Conservation (phyloP, 768 basidiomycete species). For the Trametes elegans region DNA sequence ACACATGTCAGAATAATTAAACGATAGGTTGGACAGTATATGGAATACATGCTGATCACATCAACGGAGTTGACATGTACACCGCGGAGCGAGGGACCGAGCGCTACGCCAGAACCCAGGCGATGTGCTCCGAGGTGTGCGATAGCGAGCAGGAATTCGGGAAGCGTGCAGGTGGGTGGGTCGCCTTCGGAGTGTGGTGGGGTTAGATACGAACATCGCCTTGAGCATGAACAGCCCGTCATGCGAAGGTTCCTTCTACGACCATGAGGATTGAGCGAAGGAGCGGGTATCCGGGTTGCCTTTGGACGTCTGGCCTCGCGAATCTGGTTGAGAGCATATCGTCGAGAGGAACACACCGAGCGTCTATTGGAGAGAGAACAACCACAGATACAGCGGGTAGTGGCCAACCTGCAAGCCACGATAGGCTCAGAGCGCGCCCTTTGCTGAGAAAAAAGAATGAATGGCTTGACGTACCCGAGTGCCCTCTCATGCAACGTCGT, state of each 20-base stretch:
- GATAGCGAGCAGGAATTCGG: not conserved
- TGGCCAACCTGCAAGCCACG: not conserved
- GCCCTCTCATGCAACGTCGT: not conserved
- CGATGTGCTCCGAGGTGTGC: not conserved
- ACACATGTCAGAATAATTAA: too few relatives aligned
- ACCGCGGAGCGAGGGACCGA: too few relatives aligned
- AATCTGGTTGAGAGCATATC: too few relatives aligned
- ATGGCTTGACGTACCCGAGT: not conserved
- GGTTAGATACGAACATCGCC: not conserved
- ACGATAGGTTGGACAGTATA: too few relatives aligned
- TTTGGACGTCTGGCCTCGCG: too few relatives aligned
- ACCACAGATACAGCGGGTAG: not conserved
- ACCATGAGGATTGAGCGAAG: not conserved
- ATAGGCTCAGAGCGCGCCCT: not conserved
- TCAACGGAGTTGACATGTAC: too few relatives aligned
- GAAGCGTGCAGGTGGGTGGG: too few relatives aligned
- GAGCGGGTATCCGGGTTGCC: too few relatives aligned
- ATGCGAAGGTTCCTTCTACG: conserved; percentile 2
- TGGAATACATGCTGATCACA: too few relatives aligned
- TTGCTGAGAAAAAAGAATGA: not conserved
- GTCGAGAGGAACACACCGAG: too few relatives aligned
- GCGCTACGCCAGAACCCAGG: too few relatives aligned
- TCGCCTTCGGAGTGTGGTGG: not conserved
- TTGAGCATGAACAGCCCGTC: not conserved
- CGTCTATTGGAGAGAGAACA: too few relatives aligned